A percentile compares a stretch with the other conserved stretches of the same genome.
These are phyloP conservation scores for Furcasterigmium sp. DNA, from an alignment of 2,329 filamentous ascomycete genomes.

Conservation along the genomic window DNA sequence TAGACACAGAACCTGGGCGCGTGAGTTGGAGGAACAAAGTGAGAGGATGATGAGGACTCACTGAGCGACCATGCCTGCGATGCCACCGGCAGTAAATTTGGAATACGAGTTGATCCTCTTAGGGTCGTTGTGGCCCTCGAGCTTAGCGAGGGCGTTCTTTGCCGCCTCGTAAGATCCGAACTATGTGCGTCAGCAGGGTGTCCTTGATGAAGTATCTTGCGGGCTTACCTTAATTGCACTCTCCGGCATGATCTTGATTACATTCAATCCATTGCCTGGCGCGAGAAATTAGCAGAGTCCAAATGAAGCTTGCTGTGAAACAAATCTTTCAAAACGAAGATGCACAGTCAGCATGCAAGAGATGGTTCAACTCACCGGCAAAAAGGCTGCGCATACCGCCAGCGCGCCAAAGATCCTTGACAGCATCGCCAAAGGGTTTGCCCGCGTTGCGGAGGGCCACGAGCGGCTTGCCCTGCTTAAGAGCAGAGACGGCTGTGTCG, in stretches of 20 bases:
- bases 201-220: background rate
- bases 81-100: conserved; percentile 84
- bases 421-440: conserved; percentile 66
- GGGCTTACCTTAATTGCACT: conserved; percentile 73
- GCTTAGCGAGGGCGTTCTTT: conserved; percentile 76
- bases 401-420: conserved; percentile 74
- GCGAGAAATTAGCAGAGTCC: too few relatives aligned
- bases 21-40: background rate
- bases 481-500: conserved; percentile 56
- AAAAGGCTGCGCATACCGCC: conserved; percentile 88
- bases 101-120: conserved; percentile 75
- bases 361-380: conserved; percentile 59
- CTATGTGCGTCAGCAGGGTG: conserved; percentile 15
- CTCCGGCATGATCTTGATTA: conserved; percentile 97
- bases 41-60: conserved; percentile 33
- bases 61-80: conserved; percentile 93
- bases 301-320: too few relatives aligned
- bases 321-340: too few relatives aligned
- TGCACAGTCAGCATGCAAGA: background rate
- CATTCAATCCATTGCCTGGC: conserved; percentile 94
- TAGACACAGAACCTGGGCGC: conserved; percentile 76
- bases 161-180: conserved; percentile 97
- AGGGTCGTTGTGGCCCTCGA: conserved; percentile 85
- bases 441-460: conserved; percentile 60
- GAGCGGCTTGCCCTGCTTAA: conserved; percentile 64